Evolutionary conservation across 805 yeast species (phyloP), one percentile per base, ranked within the genome.

Genomic region (Priceomyces melissophilus): DNA sequence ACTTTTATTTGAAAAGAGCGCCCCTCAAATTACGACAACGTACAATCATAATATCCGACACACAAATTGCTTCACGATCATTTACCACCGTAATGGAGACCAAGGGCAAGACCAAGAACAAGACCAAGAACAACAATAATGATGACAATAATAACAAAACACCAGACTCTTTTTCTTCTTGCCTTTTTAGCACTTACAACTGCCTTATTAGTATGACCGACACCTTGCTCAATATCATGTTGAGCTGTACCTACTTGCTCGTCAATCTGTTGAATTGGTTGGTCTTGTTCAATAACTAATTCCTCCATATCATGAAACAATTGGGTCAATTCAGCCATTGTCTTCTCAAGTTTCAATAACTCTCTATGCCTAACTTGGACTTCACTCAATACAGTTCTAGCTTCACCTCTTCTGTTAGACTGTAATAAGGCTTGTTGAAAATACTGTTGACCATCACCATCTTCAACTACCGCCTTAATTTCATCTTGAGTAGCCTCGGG

Each of bases 311-410:
- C 98, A 57, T 84, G 85, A 73, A 93, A 89, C 61, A 93, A 78
- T 71, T 87, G 96, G 32, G 95, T 87, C 66, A 93, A 79, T 67
- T 93, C 99, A 29, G 91, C 88, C 86, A 93, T 89, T 44, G 96
- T 84, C 69, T 87, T 82, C 68, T 91, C 98, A 66, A 93, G 84
- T 72, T 88, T 87, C 70, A 87, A 85, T 58, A 93, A 80, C 70
- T 93, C 98, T 61, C 85, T 83, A 71, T 93, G 98, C 70, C 99
- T 83, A 38, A 86, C 82, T 69, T 91, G 96, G 42, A 93, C 98
- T 69, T 93, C 98, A 56, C 88, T 87, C 54, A 93, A 76, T 2
- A 95, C 98, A 27, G 96, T 81, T 63, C 93, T 81, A 32, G 98
- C 97, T 68, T 93, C 96, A 53, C 96, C 96, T 59, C 89, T 79